Percentiles rank a stretch among this genome's conserved stretches.
These are phyloP conservation scores for Saitozyma podzolica DNA, from an alignment of 768 basidiomycete species.

Conservation along the genomic window DNA sequence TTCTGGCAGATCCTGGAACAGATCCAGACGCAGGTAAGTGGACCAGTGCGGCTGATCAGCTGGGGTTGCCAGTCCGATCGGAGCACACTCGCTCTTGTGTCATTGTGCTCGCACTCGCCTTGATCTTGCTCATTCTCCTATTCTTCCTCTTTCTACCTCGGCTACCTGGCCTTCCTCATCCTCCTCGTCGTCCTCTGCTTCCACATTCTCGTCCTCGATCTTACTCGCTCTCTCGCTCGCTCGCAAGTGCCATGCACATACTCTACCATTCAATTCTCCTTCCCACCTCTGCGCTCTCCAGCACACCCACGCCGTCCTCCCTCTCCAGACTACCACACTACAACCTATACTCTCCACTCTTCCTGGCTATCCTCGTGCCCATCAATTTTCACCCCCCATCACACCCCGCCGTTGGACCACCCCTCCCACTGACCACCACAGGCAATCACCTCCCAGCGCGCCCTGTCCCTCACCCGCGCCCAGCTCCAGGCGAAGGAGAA, in stretches of 20 bases:
- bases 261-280: no score
- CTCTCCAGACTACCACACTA: neutral
- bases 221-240: neutral
- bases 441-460: conserved; percentile 78
- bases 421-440: conserved; percentile 13
- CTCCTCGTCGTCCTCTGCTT: neutral
- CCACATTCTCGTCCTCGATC: neutral
- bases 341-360: no score
- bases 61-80: no score
- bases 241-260: neutral
- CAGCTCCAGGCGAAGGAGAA: conserved; percentile 80
- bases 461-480: conserved; percentile 70
- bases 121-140: no score
- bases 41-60: no score
- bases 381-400: no score
- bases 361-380: no score
- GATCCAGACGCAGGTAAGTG: conserved; percentile 74
- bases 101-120: no score
- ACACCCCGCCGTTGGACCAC: neutral
- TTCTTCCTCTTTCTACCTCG: neutral
- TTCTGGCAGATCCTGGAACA: conserved; percentile 75
- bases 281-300: no score
- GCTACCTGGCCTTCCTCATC: neutral
- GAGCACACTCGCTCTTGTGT: no score
- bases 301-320: no score